Base-by-base conservation (phyloP, 305 asterid species). In the Rubia tinctorum region DNA sequence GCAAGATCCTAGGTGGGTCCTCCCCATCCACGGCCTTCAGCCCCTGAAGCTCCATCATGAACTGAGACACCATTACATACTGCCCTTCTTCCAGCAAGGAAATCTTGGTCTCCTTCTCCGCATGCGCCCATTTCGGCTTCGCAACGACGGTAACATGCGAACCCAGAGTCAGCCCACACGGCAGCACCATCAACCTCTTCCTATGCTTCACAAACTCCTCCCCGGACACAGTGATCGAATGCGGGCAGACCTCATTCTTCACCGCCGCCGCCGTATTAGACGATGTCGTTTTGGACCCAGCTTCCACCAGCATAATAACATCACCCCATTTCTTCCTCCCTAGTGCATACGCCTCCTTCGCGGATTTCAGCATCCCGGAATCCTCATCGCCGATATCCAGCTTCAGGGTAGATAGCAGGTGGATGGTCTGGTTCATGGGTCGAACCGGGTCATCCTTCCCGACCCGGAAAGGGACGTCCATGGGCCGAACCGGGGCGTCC, bases 41-140 rank as follows among this genome's bases (percentile, higher is more conserved):
- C 62, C 98, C 98, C 83, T 90, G 96, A 71, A 91, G 68, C 74
- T 91, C 97, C 96, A 94, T 88, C 96, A 90, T 90, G 73, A 94
- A 94, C 85, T 94, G 98, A 0, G 99, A 92, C 76, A 94, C 99
- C 99, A 90, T 90, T 77, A 86, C 77, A 72, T 79, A 89, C 73
- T 94, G 99, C 18, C 99, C 97, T 60, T 85, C 87, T 72, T 77
- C 84, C 84, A 89, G 67, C 84, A 92, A 78, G 0, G 99, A 87
- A 61, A 94, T 94, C 91, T 90, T 94, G 0, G 97, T 84, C 61
- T 88, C 88, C 18, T 78, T 84, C 68, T 90, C 99, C 1, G 83
- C 77, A 80, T 94, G 99, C 25, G 97, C 97, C 69, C 64, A 73
- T 83, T 82, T 84, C 11, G 98, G 97, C 74, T 82, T 90, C 73